Evolutionary conservation across 2,329 filamentous ascomycete genomes (phyloP).

Genomic region (Neofusicoccum sp.): DNA sequence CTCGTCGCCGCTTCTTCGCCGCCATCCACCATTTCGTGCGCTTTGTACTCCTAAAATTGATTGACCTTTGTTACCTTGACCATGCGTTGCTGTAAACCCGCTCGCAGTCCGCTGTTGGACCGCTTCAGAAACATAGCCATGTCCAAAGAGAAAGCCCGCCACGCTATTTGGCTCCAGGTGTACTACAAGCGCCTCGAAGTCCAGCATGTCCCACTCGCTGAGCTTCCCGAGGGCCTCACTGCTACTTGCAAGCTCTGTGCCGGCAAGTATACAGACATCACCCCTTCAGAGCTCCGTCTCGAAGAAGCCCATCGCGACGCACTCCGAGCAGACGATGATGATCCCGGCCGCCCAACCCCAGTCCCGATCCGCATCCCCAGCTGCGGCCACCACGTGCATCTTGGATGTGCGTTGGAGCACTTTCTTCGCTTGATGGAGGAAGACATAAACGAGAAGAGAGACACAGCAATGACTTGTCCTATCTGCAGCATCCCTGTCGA

Average conservation of each 20-base stretch:
- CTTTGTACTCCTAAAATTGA: neutral
- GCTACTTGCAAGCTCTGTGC: neutral
- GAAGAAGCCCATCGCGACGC: neutral
- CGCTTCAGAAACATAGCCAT: neutral
- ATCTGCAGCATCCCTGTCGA: neutral
- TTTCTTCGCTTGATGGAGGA: neutral
- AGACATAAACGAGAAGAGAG: neutral
- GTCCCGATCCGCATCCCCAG: neutral
- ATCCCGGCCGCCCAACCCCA: neutral
- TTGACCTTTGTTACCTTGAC: neutral
- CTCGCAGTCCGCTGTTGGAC: neutral
- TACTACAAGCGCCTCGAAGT: slow-evolving; percentile 1
- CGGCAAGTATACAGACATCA: neutral
- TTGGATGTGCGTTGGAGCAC: slow-evolving; percentile 2
- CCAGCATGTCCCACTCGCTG: neutral
- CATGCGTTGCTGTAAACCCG: neutral
- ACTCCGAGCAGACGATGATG: neutral
- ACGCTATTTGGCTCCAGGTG: neutral
- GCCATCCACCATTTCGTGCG: too few relatives aligned
- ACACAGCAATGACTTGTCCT: neutral
- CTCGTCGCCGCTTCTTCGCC: neutral
- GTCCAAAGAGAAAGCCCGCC: neutral
- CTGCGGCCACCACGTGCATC: neutral
- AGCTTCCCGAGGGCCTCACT: neutral
- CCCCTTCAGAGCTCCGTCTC: neutral